A percentile compares a stretch with the other conserved stretches of the same genome.
phyloP scores from a whole-genome alignment of 345 rosid species.

The Viola odorata region DNA sequence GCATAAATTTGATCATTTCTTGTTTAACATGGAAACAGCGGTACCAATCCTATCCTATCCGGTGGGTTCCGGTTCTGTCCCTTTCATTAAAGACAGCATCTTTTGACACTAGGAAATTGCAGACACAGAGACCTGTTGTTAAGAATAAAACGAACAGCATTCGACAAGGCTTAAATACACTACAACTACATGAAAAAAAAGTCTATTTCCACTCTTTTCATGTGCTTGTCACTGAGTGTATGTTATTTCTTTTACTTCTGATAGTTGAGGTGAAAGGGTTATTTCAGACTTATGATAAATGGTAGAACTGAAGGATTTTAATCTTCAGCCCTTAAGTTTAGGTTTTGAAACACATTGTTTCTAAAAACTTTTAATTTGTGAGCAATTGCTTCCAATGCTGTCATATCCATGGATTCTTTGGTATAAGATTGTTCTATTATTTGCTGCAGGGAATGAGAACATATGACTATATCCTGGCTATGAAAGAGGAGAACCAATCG shows the following conservation, averaged over 20 bases:
- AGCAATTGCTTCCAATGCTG: no score
- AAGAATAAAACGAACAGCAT: not conserved
- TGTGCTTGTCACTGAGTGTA: not conserved
- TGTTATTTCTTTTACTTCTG: no score
- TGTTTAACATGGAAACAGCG: not conserved
- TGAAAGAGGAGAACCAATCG: conserved; percentile 78
- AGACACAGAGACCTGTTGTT: not conserved
- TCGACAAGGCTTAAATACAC: no score
- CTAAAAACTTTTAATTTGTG: no score
- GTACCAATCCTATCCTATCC: not conserved
- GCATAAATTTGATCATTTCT: not conserved
- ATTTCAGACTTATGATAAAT: not conserved
- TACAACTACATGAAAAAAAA: no score
- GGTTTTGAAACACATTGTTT: no score
- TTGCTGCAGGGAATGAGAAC: conserved; percentile 84
- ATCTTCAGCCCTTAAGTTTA: no score
- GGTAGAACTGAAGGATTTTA: no score
- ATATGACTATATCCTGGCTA: conserved; percentile 88
- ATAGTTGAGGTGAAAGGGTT: no score
- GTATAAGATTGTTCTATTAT: not conserved
- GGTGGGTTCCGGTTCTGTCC: no score
- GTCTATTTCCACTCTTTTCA: not conserved
- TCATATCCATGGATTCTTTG: no score
- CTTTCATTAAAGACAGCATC: no score
- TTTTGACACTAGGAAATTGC: not conserved